Evolutionary conservation across 306 rosid species (phyloP), one percentile per base, ranked within the genome.

Genomic region (Quercus mongolica): DNA sequence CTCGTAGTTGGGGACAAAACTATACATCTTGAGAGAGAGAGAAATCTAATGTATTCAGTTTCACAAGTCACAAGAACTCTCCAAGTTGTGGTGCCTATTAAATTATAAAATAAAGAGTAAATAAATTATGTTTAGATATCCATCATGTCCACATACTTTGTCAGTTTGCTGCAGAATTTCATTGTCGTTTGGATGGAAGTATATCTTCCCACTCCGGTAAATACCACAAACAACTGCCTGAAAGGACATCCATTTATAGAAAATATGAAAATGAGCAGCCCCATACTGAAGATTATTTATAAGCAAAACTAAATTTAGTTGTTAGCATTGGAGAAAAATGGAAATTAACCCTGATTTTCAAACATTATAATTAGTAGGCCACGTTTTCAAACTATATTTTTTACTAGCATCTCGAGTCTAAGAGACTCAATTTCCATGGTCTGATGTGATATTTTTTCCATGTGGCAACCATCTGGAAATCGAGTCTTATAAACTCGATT

Each of bases 151-250:
- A 83, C 94, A 57, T 89, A 95, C 99, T 84, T 95, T 95, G 91
- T 95, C 99, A 70, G 87, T 89, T 86, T 77, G 84, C 87, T 65
- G 92, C 85, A 95, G 81, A 85, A 90, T 79, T 81, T 93, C 98
- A 85, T 73, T 76, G 57, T 95, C 99, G 56, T 76, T 81, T 69
- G 99, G 99, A 85, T 95, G 99, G 85, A 95, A 95, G 83, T 82
- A 59, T 87, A 91, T 88, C 87, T 81, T 89, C 86, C 98, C 98
- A 69, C 80, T 84, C 71, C 97, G 94, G 80, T 89, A 89, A 57
- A 95, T 91, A 68, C 99, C 99, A 81, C 96, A 93, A 75, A 93
- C 96, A 80, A 93, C 84, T 58, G 85, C 97, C 98, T 95, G 97
- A 80, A 87, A 88, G 73, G 56, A 79, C 46, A 80, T 78, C 62